Evolutionary conservation across 2,329 filamentous ascomycete genomes (phyloP).

Genomic region (Ambrosiella xylebori): DNA sequence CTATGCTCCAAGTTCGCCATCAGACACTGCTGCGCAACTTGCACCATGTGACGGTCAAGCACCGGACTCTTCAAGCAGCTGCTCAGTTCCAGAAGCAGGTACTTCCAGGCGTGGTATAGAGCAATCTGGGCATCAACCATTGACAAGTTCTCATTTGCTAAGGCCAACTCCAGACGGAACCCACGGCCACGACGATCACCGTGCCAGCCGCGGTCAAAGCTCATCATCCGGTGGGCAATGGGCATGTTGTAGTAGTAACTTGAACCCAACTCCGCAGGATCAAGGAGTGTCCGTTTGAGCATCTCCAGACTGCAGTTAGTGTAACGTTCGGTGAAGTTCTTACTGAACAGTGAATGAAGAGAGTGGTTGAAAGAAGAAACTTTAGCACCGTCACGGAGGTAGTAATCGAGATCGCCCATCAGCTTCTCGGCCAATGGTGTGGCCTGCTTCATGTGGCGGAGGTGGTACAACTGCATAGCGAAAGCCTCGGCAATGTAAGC

Average conservation of each 20-base stretch:
- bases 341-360: constrained; percentile 67
- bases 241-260: constrained; percentile 74
- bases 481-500: constrained; percentile 75
- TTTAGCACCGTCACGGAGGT: constrained; percentile 57
- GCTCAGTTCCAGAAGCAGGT: constrained; percentile 69
- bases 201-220: constrained; percentile 62
- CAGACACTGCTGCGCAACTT: constrained; percentile 62
- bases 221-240: constrained; percentile 58
- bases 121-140: constrained; percentile 81
- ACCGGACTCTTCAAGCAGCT: constrained; percentile 36
- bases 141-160: constrained; percentile 79
- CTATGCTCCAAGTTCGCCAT: constrained; percentile 55
- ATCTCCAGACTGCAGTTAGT: constrained; percentile 53
- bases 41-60: constrained; percentile 52
- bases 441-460: constrained; percentile 56
- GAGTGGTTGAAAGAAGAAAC: constrained; percentile 77
- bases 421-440: constrained; percentile 51
- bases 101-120: constrained; percentile 79
- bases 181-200: constrained; percentile 48
- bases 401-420: constrained; percentile 60
- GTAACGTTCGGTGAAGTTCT: constrained; percentile 70
- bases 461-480: constrained; percentile 77
- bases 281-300: constrained; percentile 60
- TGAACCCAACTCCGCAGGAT: constrained; percentile 47
- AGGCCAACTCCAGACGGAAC: constrained; percentile 65